Evolutionary conservation across 2,329 filamentous ascomycete species (phyloP).

Genomic region (Paecilomyces dactylethromorphus): DNA sequence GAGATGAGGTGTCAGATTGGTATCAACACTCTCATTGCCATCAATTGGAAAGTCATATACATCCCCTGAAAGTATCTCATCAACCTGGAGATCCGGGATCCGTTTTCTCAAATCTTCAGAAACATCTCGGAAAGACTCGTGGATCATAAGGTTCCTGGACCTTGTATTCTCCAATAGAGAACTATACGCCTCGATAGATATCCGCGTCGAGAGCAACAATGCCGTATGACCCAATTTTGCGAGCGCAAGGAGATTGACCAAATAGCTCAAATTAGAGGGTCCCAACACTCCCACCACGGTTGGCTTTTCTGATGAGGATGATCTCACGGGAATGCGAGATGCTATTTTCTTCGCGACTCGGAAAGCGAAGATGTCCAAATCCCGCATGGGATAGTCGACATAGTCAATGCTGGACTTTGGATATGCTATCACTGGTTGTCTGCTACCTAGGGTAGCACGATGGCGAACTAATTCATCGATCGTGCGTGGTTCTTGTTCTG

Average conservation of each 20-base stretch:
- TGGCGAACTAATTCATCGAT: constrained; percentile 35
- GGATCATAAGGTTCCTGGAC: constrained; percentile 27
- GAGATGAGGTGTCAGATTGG: constrained; percentile 16
- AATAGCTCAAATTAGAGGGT: constrained; percentile 49
- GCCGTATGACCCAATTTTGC: constrained; percentile 50
- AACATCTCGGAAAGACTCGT: constrained; percentile 16
- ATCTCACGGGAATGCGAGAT: constrained; percentile 15
- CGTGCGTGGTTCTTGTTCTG: constrained; percentile 16
- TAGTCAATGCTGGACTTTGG: constrained; percentile 39
- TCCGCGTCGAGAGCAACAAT: constrained; percentile 49
- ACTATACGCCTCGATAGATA: constrained; percentile 46
- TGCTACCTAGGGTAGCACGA: constrained; percentile 26
- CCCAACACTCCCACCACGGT: constrained; percentile 46
- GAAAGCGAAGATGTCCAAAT: constrained; percentile 34
- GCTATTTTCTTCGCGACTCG: constrained; percentile 23
- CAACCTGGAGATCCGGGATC: constrained; percentile 15
- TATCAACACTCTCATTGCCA: constrained; percentile 9
- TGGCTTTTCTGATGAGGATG: constrained; percentile 19
- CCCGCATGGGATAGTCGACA: constrained; percentile 41
- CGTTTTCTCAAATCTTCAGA: constrained; percentile 15
- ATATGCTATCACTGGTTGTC: constrained; percentile 38
- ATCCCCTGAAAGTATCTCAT: constrained; percentile 18
- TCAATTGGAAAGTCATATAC: constrained; percentile 13
- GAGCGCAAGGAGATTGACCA: constrained; percentile 49
- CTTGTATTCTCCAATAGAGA: constrained; percentile 41